Percentiles rank a stretch among this genome's conserved stretches.
Conservation (phyloP, 805 yeast species). For the Maudiozyma bulderi region DNA sequence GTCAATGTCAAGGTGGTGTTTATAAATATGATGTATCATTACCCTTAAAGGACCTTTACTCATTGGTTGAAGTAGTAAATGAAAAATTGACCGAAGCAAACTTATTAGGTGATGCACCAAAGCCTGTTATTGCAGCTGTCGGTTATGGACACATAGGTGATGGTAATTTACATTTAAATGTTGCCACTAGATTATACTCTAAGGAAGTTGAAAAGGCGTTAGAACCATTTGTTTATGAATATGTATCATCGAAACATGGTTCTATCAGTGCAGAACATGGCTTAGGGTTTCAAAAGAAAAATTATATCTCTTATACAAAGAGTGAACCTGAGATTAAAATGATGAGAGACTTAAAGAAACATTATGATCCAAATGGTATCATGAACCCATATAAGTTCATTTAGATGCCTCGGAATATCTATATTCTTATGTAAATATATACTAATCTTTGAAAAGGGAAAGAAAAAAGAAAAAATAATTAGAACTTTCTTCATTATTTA, state of each 20-base stretch:
- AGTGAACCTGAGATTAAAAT: slow-evolving; percentile 56
- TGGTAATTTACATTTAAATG: slow-evolving; percentile 91
- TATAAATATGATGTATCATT: slow-evolving; percentile 94
- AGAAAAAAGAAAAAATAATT: neutral
- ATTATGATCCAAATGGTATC: slow-evolving; percentile 84
- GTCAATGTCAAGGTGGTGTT: slow-evolving; percentile 81
- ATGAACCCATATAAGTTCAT: slow-evolving; percentile 92
- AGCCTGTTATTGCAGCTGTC: slow-evolving; percentile 78
- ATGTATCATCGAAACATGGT: slow-evolving; percentile 62
- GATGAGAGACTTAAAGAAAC: slow-evolving; percentile 71
- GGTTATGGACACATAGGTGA: slow-evolving; percentile 99
- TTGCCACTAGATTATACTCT: slow-evolving; percentile 75
- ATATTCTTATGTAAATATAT: neutral
- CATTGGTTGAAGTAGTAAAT: slow-evolving; percentile 71
- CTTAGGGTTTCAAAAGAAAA: slow-evolving; percentile 91
- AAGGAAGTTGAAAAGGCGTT: slow-evolving; percentile 69
- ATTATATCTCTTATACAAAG: slow-evolving; percentile 80
- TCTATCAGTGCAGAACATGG: slow-evolving; percentile 98
- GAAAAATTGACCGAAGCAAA: slow-evolving; percentile 46
- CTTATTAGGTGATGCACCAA: slow-evolving; percentile 44
- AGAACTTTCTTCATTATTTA: neutral
- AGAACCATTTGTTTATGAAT: slow-evolving; percentile 94
- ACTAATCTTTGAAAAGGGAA: neutral
- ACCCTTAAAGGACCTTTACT: slow-evolving; percentile 74
- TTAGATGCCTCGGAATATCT: slow-evolving; percentile 24